Evolutionary conservation across 2,329 filamentous ascomycete species (phyloP), one percentile per base, ranked within the genome.

Genomic region (Coleophoma cylindrospora): DNA sequence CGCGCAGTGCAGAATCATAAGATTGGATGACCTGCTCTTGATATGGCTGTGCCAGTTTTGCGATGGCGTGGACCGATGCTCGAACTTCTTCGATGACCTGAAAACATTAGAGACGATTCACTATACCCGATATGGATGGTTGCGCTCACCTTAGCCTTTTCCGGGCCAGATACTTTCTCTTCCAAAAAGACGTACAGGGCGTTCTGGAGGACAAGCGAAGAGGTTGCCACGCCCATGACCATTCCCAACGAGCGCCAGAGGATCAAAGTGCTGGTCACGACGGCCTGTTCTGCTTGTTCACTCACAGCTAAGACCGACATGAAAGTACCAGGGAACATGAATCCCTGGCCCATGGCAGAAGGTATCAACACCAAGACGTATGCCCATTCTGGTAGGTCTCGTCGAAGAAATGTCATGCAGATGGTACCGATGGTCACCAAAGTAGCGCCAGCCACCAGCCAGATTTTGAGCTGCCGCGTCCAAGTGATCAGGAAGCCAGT

Each of bases 151-250:
- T 74, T 68, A 0, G 73, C 71, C 60, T 83, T 86, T 21, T 81
- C 71, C 0, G 72, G 70, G 0, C 81, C 84, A 0, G 72, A 74
- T 9, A 91, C 83, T 34, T 77, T 74, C 11, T 64, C 55, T 4
- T 78, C 67, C 5, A 92, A 73, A 56, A 83, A 84, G 15, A 73
- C 68, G 9, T 79, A 68, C 47, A 92, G 70, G 1, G 80, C 75
- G 60, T 90, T 90, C 68, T 92, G 87, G 54, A 91, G 71, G 8
- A 90, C 79, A 50, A 90, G 74, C 62, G 84, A 87, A 57, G 82
- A 87, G 47, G 77, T 71, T 1, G 87, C 82, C 41, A 91, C 79
- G n/a, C 87, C 88, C 61, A 91, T 74, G 1, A 91, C 86, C 50
- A 77, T 79, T 7, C 87, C 88, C 5, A 91, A 67, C 51, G 80